These are phyloP conservation scores for Phragmites australis DNA, from an alignment of 176 grass and related monocot genomes.

Conservation along the genomic window DNA sequence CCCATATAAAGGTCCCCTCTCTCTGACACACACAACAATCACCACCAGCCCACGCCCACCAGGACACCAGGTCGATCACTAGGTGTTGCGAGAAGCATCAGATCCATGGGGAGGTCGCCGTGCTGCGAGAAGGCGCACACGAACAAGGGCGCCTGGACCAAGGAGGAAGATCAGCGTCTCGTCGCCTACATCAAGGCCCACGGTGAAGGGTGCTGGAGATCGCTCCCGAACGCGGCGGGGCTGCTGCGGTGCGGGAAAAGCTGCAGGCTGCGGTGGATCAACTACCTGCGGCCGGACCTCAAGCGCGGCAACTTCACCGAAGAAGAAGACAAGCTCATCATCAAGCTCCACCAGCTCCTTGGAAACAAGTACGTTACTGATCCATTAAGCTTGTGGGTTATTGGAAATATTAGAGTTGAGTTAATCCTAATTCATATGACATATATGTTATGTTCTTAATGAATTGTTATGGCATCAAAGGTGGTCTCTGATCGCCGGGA, in stretches of 20 bases:
- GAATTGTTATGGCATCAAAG: conserved; percentile 27
- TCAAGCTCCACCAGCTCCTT: conserved; percentile 76
- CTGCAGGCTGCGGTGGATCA: conserved; percentile 85
- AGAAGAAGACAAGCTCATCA: conserved; percentile 74
- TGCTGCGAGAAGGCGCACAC: conserved; percentile 96
- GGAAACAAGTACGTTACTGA: conserved; percentile 64
- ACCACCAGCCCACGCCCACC: neutral
- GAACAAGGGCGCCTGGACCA: conserved; percentile 96
- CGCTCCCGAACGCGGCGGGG: conserved; percentile 81
- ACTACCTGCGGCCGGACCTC: conserved; percentile 78
- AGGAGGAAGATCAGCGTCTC: conserved; percentile 85
- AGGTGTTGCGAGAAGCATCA: neutral
- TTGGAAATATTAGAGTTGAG: neutral
- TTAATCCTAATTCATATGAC: too few species aligned
- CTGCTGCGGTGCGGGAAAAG: conserved; percentile 82
- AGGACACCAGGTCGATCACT: too few species aligned
- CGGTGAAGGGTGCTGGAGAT: conserved; percentile 88
- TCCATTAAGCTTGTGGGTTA: too few species aligned
- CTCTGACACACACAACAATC: neutral
- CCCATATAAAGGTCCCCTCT: neutral
- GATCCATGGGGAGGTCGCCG: conserved; percentile 69
- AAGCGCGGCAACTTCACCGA: conserved; percentile 91
- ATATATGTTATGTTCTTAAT: neutral
- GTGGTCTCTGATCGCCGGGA: conserved; percentile 83
- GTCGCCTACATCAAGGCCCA: conserved; percentile 77